These are phyloP conservation scores for Xylaria sp. DNA, from an alignment of 2,329 filamentous ascomycete species.

Conservation along the genomic window DNA sequence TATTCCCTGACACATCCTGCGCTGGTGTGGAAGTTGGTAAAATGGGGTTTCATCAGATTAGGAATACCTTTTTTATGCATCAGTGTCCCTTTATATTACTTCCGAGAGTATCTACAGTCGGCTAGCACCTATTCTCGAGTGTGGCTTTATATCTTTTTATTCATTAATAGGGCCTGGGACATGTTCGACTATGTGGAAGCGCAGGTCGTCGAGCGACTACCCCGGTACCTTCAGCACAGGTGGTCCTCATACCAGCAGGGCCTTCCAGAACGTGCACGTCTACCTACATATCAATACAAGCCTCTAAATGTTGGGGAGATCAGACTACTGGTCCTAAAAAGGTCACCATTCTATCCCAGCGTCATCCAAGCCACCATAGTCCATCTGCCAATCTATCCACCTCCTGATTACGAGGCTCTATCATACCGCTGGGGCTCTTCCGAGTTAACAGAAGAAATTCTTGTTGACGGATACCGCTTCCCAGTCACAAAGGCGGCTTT, in stretches of 20 bases:
- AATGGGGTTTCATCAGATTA: constrained; percentile 17
- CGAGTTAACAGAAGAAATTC: constrained; percentile 29
- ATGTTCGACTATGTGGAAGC: constrained; percentile 30
- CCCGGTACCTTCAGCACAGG: constrained; percentile 27
- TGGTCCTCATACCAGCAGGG: constrained; percentile 35
- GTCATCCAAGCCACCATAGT: constrained; percentile 25
- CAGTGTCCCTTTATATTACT: constrained; percentile 15
- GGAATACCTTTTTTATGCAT: constrained; percentile 22
- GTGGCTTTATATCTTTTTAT: background rate
- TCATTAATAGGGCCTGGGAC: constrained; percentile 16
- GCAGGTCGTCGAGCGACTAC: constrained; percentile 29
- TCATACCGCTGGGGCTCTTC: constrained; percentile 37
- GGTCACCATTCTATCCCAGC: constrained; percentile 28
- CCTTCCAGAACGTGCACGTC: constrained; percentile 14
- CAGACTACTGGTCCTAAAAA: constrained; percentile 39
- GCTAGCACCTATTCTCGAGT: background rate
- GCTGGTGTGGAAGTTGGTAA: constrained; percentile 14
- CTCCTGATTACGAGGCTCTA: constrained; percentile 34
- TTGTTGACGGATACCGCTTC: constrained; percentile 34
- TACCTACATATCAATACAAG: constrained; percentile 27
- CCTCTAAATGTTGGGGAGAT: constrained; percentile 46
- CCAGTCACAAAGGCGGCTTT: constrained; percentile 34
- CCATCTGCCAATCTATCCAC: constrained; percentile 27
- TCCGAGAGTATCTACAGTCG: constrained; percentile 7
- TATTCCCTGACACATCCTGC: constrained; percentile 24